Percentiles rank a stretch among this genome's conserved stretches.
These are phyloP conservation scores for Bipolaris zeicola DNA, from an alignment of 2,329 filamentous ascomycete species.

Conservation along the genomic window DNA sequence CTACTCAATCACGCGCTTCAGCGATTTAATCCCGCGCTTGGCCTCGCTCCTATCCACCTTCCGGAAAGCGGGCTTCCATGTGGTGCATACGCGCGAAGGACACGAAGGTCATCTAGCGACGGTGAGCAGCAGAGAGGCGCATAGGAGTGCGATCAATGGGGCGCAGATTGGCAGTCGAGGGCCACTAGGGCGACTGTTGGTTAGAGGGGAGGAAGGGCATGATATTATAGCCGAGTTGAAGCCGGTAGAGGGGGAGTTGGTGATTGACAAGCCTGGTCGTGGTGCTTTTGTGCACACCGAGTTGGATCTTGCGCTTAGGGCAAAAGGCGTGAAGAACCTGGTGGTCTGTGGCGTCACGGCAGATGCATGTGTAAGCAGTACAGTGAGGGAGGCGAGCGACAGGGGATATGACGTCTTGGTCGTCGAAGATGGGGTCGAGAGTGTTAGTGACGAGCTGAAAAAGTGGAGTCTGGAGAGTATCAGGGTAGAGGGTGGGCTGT, in stretches of 20 bases:
- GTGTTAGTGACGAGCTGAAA: slow-evolving; percentile 36
- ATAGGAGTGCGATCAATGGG: slow-evolving; percentile 59
- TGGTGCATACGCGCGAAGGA: slow-evolving; percentile 59
- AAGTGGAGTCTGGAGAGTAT: slow-evolving; percentile 37
- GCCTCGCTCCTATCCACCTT: slow-evolving; percentile 50
- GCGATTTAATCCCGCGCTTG: slow-evolving; percentile 54
- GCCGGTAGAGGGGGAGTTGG: slow-evolving; percentile 54
- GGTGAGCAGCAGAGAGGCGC: slow-evolving; percentile 60
- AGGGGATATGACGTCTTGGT: slow-evolving; percentile 61
- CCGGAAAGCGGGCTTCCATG: slow-evolving; percentile 49
- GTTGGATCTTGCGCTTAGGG: slow-evolving; percentile 58
- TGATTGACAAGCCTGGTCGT: slow-evolving; percentile 62
- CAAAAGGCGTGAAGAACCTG: slow-evolving; percentile 59
- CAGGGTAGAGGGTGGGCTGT: slow-evolving; percentile 37
- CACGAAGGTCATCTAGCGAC: slow-evolving; percentile 63
- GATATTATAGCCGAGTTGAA: slow-evolving; percentile 62
- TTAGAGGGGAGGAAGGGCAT: slow-evolving; percentile 64
- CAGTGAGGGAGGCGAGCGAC: slow-evolving; percentile 62
- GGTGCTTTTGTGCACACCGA: slow-evolving; percentile 62
- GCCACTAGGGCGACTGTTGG: slow-evolving; percentile 62
- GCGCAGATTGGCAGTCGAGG: slow-evolving; percentile 60
- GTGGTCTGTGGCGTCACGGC: slow-evolving; percentile 62
- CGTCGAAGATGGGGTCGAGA: slow-evolving; percentile 55
- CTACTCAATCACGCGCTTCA: slow-evolving; percentile 50
- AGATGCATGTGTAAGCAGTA: slow-evolving; percentile 61